A percentile compares a stretch with the other conserved stretches of the same genome.
phyloP scores from a whole-genome alignment of 192 early-diverging fungal genomes.

The Coemansia sp. region DNA sequence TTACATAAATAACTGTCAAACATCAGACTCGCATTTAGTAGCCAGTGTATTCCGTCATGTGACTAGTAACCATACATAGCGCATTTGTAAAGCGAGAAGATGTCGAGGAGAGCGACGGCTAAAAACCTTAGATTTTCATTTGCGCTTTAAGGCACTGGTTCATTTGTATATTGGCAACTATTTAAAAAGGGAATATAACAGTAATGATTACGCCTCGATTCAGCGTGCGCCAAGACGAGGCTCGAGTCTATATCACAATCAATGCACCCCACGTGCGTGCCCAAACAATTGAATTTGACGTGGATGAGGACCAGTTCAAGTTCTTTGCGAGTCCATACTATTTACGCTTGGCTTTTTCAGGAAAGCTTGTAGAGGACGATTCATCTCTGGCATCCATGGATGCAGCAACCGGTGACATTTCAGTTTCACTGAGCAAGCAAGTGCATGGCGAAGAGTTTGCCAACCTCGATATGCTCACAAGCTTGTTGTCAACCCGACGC shows the following conservation, averaged over 20 bases:
- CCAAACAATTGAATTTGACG: slow-evolving; percentile 82
- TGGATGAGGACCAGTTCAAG: slow-evolving; percentile 78
- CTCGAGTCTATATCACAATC: slow-evolving; percentile 69
- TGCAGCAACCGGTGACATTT: slow-evolving; percentile 69
- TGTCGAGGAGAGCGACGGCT: too few species aligned
- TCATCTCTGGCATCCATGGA: slow-evolving; percentile 76
- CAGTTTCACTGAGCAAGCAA: slow-evolving; percentile 74
- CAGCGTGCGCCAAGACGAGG: slow-evolving; percentile 70
- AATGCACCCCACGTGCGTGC: slow-evolving; percentile 83
- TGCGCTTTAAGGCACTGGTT: too few species aligned
- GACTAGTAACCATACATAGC: too few species aligned
- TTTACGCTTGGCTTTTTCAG: slow-evolving; percentile 79
- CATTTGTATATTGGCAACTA: too few species aligned
- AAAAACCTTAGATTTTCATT: too few species aligned
- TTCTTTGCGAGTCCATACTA: slow-evolving; percentile 92
- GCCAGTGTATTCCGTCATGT: too few species aligned
- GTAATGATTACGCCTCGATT: slow-evolving; percentile 94
- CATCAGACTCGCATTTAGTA: too few species aligned
- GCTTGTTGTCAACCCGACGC: slow-evolving; percentile 63
- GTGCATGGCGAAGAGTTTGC: slow-evolving; percentile 72
- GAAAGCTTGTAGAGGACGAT: slow-evolving; percentile 81
- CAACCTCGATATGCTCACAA: slow-evolving; percentile 87
- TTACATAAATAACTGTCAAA: too few species aligned
- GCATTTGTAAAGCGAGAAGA: too few species aligned
- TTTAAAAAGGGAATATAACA: too few species aligned